phyloP scores from a whole-genome alignment of 345 rosid species.

The Aquilaria malaccensis region DNA sequence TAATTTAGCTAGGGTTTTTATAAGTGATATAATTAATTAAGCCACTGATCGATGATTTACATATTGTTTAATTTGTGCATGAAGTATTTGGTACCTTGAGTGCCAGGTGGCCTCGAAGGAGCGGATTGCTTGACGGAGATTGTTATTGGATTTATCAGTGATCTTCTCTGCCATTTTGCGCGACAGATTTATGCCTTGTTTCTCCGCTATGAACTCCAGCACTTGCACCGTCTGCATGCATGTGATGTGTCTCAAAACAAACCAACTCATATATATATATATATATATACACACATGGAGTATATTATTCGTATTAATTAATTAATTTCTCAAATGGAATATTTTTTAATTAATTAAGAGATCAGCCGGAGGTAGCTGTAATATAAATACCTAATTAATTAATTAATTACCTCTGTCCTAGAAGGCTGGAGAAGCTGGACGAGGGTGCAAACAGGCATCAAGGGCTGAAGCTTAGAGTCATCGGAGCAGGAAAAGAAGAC shows the following conservation, averaged over 20 bases:
- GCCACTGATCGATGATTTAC: neutral
- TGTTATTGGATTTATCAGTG: constrained; percentile 37
- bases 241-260: too few species aligned
- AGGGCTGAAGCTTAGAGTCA: constrained; percentile 46
- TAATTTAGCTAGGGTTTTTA: too few species aligned
- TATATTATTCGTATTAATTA: too few species aligned
- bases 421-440: constrained; percentile 44
- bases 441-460: constrained; percentile 33
- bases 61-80: neutral
- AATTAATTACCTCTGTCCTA: constrained; percentile 28
- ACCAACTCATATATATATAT: too few species aligned
- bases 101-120: constrained; percentile 50
- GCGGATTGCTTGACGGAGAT: constrained; percentile 63
- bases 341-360: too few species aligned
- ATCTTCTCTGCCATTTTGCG: constrained; percentile 29
- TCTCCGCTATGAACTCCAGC: constrained; percentile 42
- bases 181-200: constrained; percentile 37
- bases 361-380: too few species aligned
- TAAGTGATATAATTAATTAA: too few species aligned
- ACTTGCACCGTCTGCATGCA: constrained; percentile 36
- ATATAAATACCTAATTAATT: neutral
- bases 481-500: constrained; percentile 58
- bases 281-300: too few species aligned
- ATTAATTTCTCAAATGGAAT: too few species aligned
- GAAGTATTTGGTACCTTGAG: constrained; percentile 18